Evolutionary conservation across 305 asterid genomes (phyloP).

Genomic region (Solanum hybrid): DNA sequence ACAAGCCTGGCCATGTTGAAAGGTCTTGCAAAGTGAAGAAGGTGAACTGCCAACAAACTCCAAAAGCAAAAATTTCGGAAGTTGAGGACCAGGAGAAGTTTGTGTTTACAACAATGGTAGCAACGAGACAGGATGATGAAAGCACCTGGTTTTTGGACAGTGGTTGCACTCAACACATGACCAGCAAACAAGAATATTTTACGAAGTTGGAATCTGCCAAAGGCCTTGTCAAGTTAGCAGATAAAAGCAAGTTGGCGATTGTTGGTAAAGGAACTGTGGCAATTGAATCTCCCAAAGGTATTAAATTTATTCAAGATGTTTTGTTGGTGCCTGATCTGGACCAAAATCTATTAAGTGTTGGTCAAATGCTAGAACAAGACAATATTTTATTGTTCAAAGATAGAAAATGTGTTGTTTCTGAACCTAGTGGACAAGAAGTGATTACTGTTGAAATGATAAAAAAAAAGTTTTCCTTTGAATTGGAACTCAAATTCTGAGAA

Average conservation of each 20-base stretch:
- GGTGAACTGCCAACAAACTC: neutral
- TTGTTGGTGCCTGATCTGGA: neutral
- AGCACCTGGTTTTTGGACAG: neutral
- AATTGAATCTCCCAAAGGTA: neutral
- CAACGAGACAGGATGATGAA: neutral
- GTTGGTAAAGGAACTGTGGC: neutral
- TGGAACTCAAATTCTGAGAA: neutral
- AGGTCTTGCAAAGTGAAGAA: neutral
- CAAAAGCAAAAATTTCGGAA: neutral
- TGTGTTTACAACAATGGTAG: neutral
- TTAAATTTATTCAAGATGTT: neutral
- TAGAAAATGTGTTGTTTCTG: neutral
- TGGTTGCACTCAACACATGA: neutral
- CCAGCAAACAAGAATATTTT: neutral
- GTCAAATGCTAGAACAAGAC: neutral
- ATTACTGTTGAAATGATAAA: neutral
- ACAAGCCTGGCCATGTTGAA: neutral
- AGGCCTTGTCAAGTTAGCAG: neutral
- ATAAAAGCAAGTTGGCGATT: neutral
- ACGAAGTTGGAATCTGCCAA: neutral
- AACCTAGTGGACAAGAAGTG: neutral
- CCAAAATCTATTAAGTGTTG: neutral
- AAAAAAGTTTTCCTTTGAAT: neutral
- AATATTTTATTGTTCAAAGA: neutral
- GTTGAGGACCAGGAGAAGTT: neutral